Base-by-base conservation (phyloP, 2,329 filamentous ascomycete species). In the Botryosphaeria agaves region DNA sequence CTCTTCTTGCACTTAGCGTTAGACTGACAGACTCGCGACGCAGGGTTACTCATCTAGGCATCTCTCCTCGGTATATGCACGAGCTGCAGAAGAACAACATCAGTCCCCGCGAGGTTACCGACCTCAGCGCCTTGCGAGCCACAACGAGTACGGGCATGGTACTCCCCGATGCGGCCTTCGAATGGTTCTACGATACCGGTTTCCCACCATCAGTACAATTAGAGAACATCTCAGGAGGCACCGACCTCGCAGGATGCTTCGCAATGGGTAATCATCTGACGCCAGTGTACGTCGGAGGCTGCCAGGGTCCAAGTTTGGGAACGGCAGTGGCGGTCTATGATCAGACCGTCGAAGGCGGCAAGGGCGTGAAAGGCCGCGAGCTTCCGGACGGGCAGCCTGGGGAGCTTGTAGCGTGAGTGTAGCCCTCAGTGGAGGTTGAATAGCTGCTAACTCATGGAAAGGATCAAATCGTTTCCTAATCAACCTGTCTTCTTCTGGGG, bases 141-240 rank as follows among this genome's bases (percentile, higher is more conserved):
- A 77, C 87, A 18, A 72, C 64, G 1, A 76, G 69, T 31, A 91
- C 82, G 0, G 82, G 82, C 3, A 87, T 87, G 79, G 80, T 89
- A 0, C 62, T 89, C 3, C 71, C 77, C 0, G 72, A 84, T 29
- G 68, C 76, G 23, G 58, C 82, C 19, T 87, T 84, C 45, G 73
- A 83, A 45, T 91, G 82, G 81, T 72, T 76, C 51, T 75, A 85
- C 46, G 75, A 82, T 39, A 55, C 61, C 5, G 79, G 63, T 0
- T 91, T 91, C 47, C 76, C 79, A 0, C 36, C 59, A 0, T 56
- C 61, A 27, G 66, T 74, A 0, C 79, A 83, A 15, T 58, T 91
- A 2, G 64, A 57, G 17, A 87, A 85, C 46, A 75, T 85, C 21
- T 76, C 74, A 1, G 80, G 80, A 4, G 80, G 80, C 1, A 87